phyloP scores from a whole-genome alignment of 768 basidiomycete genomes.

The Amanita polypyramis region DNA sequence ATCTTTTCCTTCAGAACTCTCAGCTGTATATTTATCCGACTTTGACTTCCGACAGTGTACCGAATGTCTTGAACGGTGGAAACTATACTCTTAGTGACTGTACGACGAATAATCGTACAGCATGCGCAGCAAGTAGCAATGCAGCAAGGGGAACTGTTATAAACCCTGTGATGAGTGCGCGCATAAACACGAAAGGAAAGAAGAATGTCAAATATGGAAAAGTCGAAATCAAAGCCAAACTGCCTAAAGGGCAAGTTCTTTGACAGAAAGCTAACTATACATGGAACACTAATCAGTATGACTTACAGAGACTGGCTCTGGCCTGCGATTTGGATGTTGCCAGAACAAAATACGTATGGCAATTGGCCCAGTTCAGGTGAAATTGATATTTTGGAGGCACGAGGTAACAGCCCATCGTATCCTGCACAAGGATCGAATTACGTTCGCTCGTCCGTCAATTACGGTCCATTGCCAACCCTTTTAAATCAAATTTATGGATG shows the following conservation, averaged over 20 bases:
- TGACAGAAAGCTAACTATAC: conserved; percentile 21
- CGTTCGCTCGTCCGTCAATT: conserved; percentile 54
- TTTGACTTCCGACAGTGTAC: conserved; percentile 53
- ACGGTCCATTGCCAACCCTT: conserved; percentile 42
- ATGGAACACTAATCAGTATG: background rate
- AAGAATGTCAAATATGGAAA: conserved; percentile 46
- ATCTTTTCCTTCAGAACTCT: conserved; percentile 56
- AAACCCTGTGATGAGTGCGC: conserved; percentile 69
- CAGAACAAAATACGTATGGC: conserved; percentile 52
- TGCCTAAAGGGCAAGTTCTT: conserved; percentile 40
- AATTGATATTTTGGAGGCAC: conserved; percentile 47
- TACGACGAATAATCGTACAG: conserved; percentile 25
- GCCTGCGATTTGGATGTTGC: conserved; percentile 71
- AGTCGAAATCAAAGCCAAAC: conserved; percentile 50
- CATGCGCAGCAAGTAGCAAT: conserved; percentile 33
- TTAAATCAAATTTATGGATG: conserved; percentile 52
- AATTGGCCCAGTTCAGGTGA: conserved; percentile 49
- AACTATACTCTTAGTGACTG: conserved; percentile 62
- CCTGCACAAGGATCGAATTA: conserved; percentile 46
- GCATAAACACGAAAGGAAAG: conserved; percentile 60
- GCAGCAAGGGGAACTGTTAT: conserved; percentile 36
- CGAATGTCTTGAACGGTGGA: conserved; percentile 43
- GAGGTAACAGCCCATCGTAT: conserved; percentile 52
- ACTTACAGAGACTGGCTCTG: conserved; percentile 51
- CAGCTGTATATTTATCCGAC: conserved; percentile 77